Evolutionary conservation across 1,284 basidiomycete genomes (phyloP).

Genomic region (Austroboletus niveus): DNA sequence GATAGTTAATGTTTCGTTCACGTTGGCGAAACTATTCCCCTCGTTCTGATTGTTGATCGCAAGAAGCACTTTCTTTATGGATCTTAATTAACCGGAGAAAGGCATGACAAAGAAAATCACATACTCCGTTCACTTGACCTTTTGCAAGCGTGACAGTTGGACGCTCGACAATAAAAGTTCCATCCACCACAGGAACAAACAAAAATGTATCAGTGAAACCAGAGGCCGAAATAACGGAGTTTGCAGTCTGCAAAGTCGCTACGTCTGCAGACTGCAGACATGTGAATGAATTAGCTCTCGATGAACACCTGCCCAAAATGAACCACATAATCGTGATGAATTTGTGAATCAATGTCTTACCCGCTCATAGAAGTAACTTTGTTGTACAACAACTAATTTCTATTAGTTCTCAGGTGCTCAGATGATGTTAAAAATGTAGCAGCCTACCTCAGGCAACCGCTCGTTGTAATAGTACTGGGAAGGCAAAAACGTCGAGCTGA

Average conservation of each 20-base stretch:
- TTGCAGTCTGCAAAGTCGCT: no score
- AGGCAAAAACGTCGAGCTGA: constrained; percentile 25
- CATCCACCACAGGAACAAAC: no score
- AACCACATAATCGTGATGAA: background rate
- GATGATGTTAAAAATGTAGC: background rate
- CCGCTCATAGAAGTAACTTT: constrained; percentile 10
- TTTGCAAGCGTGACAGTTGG: no score
- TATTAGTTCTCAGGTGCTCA: background rate
- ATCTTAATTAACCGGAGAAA: background rate
- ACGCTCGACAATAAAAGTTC: no score
- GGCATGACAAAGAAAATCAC: no score
- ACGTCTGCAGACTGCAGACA: no score
- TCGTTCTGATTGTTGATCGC: constrained; percentile 18
- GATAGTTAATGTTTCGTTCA: constrained; percentile 7
- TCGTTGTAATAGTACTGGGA: constrained; percentile 32
- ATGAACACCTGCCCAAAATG: no score
- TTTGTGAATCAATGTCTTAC: constrained; percentile 6
- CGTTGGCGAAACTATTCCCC: constrained; percentile 15
- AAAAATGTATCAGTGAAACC: no score
- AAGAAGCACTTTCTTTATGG: constrained; percentile 10
- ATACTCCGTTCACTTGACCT: no score
- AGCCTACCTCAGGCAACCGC: constrained; percentile 9
- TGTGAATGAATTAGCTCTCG: no score
- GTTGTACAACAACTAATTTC: constrained; percentile 19
- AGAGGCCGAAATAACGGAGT: no score